phyloP scores from a whole-genome alignment of 495 filamentous ascomycete genomes.

The Penicillium psychrofluorescens region DNA sequence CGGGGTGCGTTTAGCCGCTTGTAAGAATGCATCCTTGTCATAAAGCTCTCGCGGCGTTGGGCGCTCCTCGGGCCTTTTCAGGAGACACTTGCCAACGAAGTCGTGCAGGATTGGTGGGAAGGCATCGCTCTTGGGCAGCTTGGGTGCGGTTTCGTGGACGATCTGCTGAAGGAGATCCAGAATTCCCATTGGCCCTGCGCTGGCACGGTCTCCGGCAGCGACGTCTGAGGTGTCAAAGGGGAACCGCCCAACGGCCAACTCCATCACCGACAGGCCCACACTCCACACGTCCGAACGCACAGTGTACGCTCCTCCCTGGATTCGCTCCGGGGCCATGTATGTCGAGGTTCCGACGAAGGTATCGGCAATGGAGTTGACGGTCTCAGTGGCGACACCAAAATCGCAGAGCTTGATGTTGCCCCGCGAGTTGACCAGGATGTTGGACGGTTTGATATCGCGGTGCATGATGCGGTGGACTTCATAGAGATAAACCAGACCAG shows the following conservation, averaged over 20 bases:
- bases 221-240: slow-evolving; percentile 79
- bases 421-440: slow-evolving; percentile 88
- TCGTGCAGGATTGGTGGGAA: slow-evolving; percentile 93
- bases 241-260: slow-evolving; percentile 92
- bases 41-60: slow-evolving; percentile 86
- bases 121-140: slow-evolving; percentile 90
- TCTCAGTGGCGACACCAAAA: slow-evolving; percentile 93
- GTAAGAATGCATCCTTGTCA: slow-evolving; percentile 85
- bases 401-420: slow-evolving; percentile 97
- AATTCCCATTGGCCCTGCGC: slow-evolving; percentile 80
- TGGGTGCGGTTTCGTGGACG: slow-evolving; percentile 90
- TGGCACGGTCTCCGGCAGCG: slow-evolving; percentile 60
- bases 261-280: slow-evolving; percentile 93
- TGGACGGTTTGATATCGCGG: slow-evolving; percentile 96
- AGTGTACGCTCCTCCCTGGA: slow-evolving; percentile 92
- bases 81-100: slow-evolving; percentile 91
- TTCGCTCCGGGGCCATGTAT: slow-evolving; percentile 98
- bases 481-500: slow-evolving; percentile 91
- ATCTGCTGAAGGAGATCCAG: slow-evolving; percentile 95
- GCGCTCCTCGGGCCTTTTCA: slow-evolving; percentile 77
- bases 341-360: slow-evolving; percentile 98
- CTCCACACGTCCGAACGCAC: slow-evolving; percentile 99
- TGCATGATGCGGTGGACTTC: slow-evolving; percentile 95
- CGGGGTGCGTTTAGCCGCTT: slow-evolving; percentile 87
- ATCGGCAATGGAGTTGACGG: slow-evolving; percentile 93